Evolutionary conservation across 192 early-diverging fungal genomes (phyloP), one percentile per base, ranked within the genome.

Genomic region (Coemansia brasiliensis): DNA sequence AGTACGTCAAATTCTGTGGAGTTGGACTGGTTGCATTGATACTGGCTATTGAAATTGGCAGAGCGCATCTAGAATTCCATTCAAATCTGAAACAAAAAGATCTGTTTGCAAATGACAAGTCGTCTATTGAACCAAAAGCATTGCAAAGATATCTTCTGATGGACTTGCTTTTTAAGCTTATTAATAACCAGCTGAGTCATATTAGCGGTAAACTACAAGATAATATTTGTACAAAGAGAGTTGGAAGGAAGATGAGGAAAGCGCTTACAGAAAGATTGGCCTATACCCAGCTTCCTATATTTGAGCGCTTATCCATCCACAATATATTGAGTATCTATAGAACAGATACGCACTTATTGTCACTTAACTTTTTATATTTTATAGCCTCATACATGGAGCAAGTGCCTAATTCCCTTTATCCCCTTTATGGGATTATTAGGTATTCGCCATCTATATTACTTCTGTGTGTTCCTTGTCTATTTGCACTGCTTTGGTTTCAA

Each of bases 301-400:
- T 55, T 50, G 62, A 65, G 55, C 42, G 62, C 5, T 39, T 65
- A 16, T 57, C 62, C n/a, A 65, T 38, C 15, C 49, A 56, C 4
- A 65, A 42, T 3, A 17, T 65, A 17, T 21, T 10, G 5, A 42
- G 18, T 11, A 18, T 63, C 15, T 41, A 54, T 18, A 6, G 55
- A 1, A 15, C 41, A 1, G 61, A 63, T 1, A 10, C n/a, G 12
- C 15, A n/a, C 39, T 3, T 20, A 13, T 42, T 55, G 13, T 18
- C 29, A 3, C n/a, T 22, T 4, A 21, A 55, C 22, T 52, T 63
- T 38, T 52, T 51, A 4, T 8, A 5, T 16, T 10, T 37, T 0
- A 32, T 61, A 24, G 52, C 50, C 50, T n/a, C 22, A 9, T 39
- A 44, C 20, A 25, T n/a, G 52, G 21, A 32, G 25, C 44, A 45